A percentile compares a stretch with the other conserved stretches of the same genome.
phyloP scores from a whole-genome alignment of 805 yeast species.

The Tetrapisispora namnaoensis region DNA sequence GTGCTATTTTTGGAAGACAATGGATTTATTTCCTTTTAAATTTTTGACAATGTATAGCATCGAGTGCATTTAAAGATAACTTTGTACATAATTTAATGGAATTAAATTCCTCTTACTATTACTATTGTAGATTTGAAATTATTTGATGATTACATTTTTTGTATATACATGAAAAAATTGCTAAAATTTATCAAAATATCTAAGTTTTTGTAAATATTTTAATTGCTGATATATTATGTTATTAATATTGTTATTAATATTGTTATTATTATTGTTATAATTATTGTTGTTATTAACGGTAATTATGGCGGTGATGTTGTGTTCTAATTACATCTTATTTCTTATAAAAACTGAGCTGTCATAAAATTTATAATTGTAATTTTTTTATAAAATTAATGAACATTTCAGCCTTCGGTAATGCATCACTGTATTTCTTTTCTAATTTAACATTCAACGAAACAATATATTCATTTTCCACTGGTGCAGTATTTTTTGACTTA shows the following conservation, averaged over 20 bases:
- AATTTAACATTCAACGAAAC: conserved; percentile 17
- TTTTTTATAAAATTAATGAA: conserved; percentile 19
- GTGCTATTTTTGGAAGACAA: conserved; percentile 67
- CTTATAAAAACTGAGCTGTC: background rate
- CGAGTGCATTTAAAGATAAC: background rate
- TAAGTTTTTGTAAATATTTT: background rate
- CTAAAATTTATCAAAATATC: background rate
- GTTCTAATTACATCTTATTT: no score
- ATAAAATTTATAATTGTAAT: conserved; percentile 5
- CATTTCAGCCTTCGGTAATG: conserved; percentile 17
- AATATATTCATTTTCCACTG: conserved; percentile 7
- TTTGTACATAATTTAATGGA: background rate
- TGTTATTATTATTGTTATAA: background rate
- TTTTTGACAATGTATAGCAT: background rate
- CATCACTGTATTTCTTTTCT: conserved; percentile 15
- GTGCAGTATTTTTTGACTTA: background rate
- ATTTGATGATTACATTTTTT: background rate
- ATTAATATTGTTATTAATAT: background rate
- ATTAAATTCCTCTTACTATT: background rate
- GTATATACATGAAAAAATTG: conserved; percentile 1
- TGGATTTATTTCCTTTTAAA: conserved; percentile 59
- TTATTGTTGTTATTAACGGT: background rate
- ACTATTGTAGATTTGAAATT: background rate
- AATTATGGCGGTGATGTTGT: no score
- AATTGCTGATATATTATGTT: background rate